Conservation (phyloP, 2,329 filamentous ascomycete genomes). For the Graphilbum ipis-grandicollis region DNA sequence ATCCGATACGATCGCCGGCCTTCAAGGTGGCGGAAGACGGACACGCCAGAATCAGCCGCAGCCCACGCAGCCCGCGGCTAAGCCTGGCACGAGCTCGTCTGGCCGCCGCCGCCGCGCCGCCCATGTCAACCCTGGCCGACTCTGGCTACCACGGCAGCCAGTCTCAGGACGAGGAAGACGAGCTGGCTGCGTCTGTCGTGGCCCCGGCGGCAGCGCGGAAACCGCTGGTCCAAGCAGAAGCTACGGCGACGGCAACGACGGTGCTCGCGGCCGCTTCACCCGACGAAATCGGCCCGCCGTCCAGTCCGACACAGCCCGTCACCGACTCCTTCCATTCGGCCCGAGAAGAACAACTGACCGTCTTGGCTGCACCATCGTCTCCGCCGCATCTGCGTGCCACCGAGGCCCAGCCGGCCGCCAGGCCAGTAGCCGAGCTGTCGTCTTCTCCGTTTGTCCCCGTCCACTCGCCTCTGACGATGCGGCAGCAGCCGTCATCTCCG, state of each 20-base stretch:
- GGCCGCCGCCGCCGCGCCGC: neutral
- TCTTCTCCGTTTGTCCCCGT: slow-evolving; percentile 7
- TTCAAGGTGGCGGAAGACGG: slow-evolving; percentile 40
- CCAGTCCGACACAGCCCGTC: slow-evolving; percentile 15
- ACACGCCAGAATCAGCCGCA: slow-evolving; percentile 14
- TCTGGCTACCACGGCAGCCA: slow-evolving; percentile 61
- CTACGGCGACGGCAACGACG: neutral
- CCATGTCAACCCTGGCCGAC: slow-evolving; percentile 25
- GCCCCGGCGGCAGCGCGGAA: neutral
- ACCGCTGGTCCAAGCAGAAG: neutral
- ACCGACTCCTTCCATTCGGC: slow-evolving; percentile 24
- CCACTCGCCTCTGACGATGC: slow-evolving; percentile 3
- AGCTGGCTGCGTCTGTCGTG: slow-evolving; percentile 6
- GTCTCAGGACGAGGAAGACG: slow-evolving; percentile 11
- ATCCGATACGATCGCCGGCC: slow-evolving; percentile 22
- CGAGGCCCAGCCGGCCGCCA: slow-evolving; percentile 1
- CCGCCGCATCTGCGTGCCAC: neutral
- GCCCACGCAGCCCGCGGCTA: slow-evolving; percentile 14
- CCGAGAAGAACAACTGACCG: slow-evolving; percentile 27
- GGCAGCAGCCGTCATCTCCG: slow-evolving; percentile 5
- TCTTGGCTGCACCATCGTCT: slow-evolving; percentile 1
- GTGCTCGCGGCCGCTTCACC: slow-evolving; percentile 1
- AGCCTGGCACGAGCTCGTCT: neutral
- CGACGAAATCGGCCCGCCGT: slow-evolving; percentile 6
- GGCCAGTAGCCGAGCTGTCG: neutral